Conservation (phyloP, 2,329 filamentous ascomycete species). For the Calonectria hawksworthii region DNA sequence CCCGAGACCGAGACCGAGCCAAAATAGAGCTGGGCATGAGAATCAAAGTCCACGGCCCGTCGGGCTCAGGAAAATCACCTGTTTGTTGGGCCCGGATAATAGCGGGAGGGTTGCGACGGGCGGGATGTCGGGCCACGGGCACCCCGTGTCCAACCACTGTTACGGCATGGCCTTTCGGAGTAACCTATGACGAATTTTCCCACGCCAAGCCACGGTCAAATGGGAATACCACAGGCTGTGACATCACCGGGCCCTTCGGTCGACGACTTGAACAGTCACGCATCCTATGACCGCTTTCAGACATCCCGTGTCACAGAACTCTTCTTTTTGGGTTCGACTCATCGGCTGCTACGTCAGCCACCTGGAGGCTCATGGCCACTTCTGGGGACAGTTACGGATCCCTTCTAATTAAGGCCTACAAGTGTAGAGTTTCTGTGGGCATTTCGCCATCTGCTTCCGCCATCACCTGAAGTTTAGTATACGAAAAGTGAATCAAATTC, state of each 20-base stretch:
- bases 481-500: background rate
- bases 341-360: background rate
- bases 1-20: conserved; percentile 6
- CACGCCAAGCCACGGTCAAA: conserved; percentile 20
- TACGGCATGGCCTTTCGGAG: conserved; percentile 19
- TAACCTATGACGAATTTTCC: conserved; percentile 16
- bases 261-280: conserved; percentile 1
- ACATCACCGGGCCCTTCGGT: conserved; percentile 11
- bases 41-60: conserved; percentile 5
- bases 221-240: conserved; percentile 1
- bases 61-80: conserved; percentile 21
- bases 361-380: background rate
- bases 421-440: background rate
- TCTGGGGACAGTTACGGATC: background rate
- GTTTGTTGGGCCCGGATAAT: conserved; percentile 22
- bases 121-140: conserved; percentile 25
- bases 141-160: conserved; percentile 27
- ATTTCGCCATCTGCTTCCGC: background rate
- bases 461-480: background rate
- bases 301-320: background rate
- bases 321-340: background rate
- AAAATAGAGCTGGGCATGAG: background rate
- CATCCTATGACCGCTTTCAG: background rate
- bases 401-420: background rate
- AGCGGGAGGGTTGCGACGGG: conserved; percentile 8